A percentile compares a stretch with the other conserved stretches of the same genome.
Evolutionary conservation across 164 flowering plant genomes (phyloP).

Genomic region (Euptelea pleiosperma): DNA sequence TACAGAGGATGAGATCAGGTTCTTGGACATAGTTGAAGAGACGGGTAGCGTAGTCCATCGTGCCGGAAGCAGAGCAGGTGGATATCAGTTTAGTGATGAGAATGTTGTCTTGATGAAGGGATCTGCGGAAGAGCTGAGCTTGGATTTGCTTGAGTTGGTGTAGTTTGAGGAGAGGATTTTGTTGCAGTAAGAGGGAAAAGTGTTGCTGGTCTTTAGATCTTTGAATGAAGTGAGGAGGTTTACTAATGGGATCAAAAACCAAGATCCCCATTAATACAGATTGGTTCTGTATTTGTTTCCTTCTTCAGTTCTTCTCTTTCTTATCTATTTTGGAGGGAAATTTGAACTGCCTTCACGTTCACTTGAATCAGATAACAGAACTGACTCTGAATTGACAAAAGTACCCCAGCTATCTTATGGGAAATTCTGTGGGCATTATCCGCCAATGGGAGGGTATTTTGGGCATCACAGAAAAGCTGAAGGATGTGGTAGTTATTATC

Average conservation of each 20-base stretch:
- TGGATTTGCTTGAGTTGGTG: constrained; percentile 27
- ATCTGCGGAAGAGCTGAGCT: constrained; percentile 21
- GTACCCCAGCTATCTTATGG: neutral
- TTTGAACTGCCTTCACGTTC: no score
- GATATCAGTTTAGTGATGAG: constrained; percentile 20
- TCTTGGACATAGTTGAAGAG: constrained; percentile 15
- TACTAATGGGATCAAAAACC: constrained; percentile 8
- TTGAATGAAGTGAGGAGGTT: constrained; percentile 11
- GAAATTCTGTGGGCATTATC: no score
- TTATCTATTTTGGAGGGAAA: no score
- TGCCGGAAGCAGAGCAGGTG: constrained; percentile 12
- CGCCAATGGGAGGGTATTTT: neutral
- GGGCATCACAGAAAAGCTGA: neutral
- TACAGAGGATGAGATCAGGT: constrained; percentile 25
- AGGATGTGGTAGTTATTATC: no score
- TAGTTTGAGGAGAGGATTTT: constrained; percentile 13
- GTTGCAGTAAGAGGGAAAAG: constrained; percentile 13
- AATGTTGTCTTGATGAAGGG: constrained; percentile 22
- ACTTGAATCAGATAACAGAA: constrained; percentile 2
- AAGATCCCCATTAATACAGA: constrained; percentile 5
- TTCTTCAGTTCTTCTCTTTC: neutral
- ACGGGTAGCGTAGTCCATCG: constrained; percentile 16
- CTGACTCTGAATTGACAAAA: neutral
- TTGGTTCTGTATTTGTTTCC: neutral
- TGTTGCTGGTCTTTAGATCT: constrained; percentile 16